Percentiles rank a stretch among this genome's conserved stretches.
Conservation (phyloP, 208 protist species). For the Acanthamoeba polyphaga region DNA sequence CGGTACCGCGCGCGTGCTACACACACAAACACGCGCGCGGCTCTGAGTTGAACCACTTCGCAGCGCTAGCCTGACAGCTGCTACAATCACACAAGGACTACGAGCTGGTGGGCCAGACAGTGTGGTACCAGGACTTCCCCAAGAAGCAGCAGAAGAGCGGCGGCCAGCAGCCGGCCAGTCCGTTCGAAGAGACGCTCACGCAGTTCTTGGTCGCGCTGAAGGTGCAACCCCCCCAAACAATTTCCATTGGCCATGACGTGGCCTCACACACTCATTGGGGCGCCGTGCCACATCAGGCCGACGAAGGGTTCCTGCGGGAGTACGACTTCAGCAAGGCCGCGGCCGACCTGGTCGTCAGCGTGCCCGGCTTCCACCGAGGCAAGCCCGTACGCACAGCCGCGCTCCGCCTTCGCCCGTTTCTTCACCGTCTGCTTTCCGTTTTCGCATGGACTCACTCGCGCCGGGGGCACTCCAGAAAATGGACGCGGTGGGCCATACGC, state of each 20-base stretch:
- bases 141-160: neutral
- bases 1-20: neutral
- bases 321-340: conserved; percentile 73
- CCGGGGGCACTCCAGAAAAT: neutral
- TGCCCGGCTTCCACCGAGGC: conserved; percentile 69
- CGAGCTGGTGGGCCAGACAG: conserved; percentile 65
- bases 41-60: neutral
- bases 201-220: conserved; percentile 25
- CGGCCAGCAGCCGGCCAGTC: neutral
- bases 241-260: too few species aligned
- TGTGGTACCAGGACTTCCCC: conserved; percentile 81
- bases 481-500: neutral
- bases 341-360: conserved; percentile 52
- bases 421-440: neutral
- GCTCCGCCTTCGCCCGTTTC: neutral
- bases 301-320: neutral
- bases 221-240: neutral
- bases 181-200: conserved; percentile 63
- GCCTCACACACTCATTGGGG: too few species aligned
- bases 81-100: conserved; percentile 59
- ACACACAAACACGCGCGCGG: neutral
- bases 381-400: neutral
- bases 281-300: neutral
- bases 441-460: neutral
- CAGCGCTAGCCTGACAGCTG: conserved; percentile 35